phyloP scores from a whole-genome alignment of 1,284 basidiomycete species.

The Papiliotrema flavescens region DNA sequence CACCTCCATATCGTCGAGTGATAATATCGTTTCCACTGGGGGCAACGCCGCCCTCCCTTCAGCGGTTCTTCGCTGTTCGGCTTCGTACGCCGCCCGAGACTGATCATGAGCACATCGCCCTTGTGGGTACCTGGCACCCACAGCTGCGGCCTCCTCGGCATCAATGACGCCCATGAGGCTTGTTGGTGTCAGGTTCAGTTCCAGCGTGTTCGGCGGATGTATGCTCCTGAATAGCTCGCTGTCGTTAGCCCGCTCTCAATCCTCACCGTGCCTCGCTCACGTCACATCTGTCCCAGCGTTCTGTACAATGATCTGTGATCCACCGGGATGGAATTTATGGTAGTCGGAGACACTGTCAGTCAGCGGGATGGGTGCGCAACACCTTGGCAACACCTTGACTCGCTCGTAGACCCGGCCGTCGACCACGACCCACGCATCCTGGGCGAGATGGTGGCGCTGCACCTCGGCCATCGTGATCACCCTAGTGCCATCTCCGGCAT shows the following conservation, averaged over 20 bases:
- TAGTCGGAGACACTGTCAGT: slow-evolving; percentile 65
- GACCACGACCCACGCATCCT: no score
- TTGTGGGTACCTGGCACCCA: slow-evolving; percentile 29
- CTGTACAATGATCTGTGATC: slow-evolving; percentile 51
- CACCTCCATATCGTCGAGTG: slow-evolving; percentile 28
- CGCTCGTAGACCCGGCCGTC: no score
- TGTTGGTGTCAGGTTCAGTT: slow-evolving; percentile 47
- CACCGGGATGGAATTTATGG: slow-evolving; percentile 56
- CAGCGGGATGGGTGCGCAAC: no score
- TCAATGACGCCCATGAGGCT: slow-evolving; percentile 67
- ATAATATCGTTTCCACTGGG: slow-evolving; percentile 24
- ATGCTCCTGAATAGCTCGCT: slow-evolving; percentile 29
- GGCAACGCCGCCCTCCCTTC: slow-evolving; percentile 20
- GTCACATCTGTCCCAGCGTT: slow-evolving; percentile 56
- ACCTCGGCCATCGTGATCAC: no score
- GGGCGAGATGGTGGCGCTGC: no score
- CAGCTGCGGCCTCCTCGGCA: slow-evolving; percentile 14
- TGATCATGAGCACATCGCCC: slow-evolving; percentile 1
- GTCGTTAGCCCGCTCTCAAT: background rate
- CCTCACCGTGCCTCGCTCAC: slow-evolving; percentile 37
- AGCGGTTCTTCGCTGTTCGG: slow-evolving; percentile 14
- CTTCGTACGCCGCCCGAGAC: slow-evolving; percentile 17
- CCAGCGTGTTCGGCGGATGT: slow-evolving; percentile 38
- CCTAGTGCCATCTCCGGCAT: no score
- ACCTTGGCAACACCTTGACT: no score